phyloP scores from a whole-genome alignment of 345 rosid species.

The Citrus maxima region DNA sequence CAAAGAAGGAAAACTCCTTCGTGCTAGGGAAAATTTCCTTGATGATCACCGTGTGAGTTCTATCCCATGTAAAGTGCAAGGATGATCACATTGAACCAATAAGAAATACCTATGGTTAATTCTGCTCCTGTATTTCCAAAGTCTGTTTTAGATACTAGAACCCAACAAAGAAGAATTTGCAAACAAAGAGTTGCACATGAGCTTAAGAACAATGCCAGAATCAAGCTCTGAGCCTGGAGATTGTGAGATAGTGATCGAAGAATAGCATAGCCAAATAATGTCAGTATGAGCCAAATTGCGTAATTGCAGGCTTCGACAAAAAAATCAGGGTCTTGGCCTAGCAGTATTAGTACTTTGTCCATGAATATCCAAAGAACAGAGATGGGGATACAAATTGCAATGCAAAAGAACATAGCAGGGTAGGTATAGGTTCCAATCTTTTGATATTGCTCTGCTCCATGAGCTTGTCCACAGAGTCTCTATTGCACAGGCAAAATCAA shows the following conservation, averaged over 20 bases:
- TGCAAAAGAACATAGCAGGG: slow-evolving; percentile 27
- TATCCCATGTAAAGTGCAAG: slow-evolving; percentile 31
- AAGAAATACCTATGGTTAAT: slow-evolving; percentile 27
- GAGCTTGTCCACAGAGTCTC: slow-evolving; percentile 71
- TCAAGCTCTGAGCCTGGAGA: slow-evolving; percentile 44
- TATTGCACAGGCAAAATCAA: slow-evolving; percentile 50
- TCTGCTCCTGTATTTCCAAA: slow-evolving; percentile 42
- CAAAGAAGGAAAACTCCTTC: slow-evolving; percentile 32
- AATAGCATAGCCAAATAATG: slow-evolving; percentile 36
- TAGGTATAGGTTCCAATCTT: slow-evolving; percentile 44
- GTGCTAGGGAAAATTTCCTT: slow-evolving; percentile 6
- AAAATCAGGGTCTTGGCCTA: slow-evolving; percentile 42
- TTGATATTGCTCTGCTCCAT: slow-evolving; percentile 52
- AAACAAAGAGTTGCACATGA: slow-evolving; percentile 34
- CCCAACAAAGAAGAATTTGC: slow-evolving; percentile 45
- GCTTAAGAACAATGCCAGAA: slow-evolving; percentile 38
- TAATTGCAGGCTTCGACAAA: slow-evolving; percentile 39
- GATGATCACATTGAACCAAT: slow-evolving; percentile 38
- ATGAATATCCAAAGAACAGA: slow-evolving; percentile 33
- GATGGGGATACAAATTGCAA: slow-evolving; percentile 32
- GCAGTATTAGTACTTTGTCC: slow-evolving; percentile 35
- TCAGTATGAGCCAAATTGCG: slow-evolving; percentile 41
- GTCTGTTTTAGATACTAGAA: slow-evolving; percentile 30
- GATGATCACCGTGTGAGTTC: background rate
- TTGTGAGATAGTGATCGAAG: slow-evolving; percentile 41